Evolutionary conservation across 2,329 filamentous ascomycete genomes (phyloP), one percentile per base, ranked within the genome.

Genomic region (Albophoma yamanashiensis): DNA sequence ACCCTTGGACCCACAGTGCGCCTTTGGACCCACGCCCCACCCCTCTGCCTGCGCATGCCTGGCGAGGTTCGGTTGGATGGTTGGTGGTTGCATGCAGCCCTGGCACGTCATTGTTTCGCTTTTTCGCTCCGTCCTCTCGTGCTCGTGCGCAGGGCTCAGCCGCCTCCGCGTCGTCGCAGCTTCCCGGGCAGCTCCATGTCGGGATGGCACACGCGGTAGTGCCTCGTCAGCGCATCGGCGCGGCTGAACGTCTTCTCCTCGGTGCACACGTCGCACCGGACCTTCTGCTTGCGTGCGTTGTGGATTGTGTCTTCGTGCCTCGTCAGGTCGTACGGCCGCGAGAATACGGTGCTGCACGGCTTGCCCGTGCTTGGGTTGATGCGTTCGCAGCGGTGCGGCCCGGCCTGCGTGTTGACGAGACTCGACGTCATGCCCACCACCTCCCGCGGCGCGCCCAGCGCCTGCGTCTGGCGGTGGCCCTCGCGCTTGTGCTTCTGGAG

Each of bases 171-270:
- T 25, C 73, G 69, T n/a, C 71, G 69, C 52, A 81, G 78, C 73
- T 83, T 83, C 66, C 89, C 88, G n/a, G 88, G 87, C 67, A 90
- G 87, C 64, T 92, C 89, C 60, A 93, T 82, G 63, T 96, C 91
- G 0, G 93, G 92, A 73, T 97, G 93, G 64, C 95, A 93, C 56
- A 97, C 92, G 42, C 92, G 86, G 82, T 96, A 95, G 72, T 99
- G 94, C 62, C 94, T 82, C 17, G 93, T 97, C 56, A 97, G 80
- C 1, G 94, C 94, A 77, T 99, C 94, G 64, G 93, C 94, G 61
- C 94, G 86, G 67, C 92, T 96, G 70, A 99, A 99, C 0, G 91
- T 95, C 82, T 97, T 97, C 70, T 97, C 93, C 68, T 97, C 92
- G 1, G 90, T 92, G 75, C 94, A 99, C 56, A 96, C 77, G 63